Conservation (phyloP, 768 basidiomycete species). For the Suillus variegatus region DNA sequence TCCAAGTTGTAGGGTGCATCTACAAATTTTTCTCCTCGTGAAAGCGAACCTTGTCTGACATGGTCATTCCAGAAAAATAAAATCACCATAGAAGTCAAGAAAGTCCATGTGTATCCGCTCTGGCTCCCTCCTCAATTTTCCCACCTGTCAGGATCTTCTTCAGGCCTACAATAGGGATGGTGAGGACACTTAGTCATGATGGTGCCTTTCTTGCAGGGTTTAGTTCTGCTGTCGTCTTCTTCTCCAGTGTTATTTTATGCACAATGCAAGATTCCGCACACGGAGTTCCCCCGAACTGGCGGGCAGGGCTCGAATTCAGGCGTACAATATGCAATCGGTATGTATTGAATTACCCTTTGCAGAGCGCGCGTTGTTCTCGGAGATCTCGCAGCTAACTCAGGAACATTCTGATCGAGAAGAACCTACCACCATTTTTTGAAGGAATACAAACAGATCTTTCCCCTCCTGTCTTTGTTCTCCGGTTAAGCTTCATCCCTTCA, state of each 20-base stretch:
- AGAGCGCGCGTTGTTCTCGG: slow-evolving; percentile 31
- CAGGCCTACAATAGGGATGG: neutral
- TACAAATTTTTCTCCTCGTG: neutral
- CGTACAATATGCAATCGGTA: neutral
- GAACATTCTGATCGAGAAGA: slow-evolving; percentile 11
- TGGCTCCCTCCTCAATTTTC: neutral
- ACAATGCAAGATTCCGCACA: neutral
- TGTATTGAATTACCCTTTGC: neutral
- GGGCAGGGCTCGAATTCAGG: neutral
- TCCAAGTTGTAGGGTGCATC: neutral
- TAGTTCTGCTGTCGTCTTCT: neutral
- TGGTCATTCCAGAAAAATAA: neutral
- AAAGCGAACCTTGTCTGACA: neutral
- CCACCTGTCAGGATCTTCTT: neutral
- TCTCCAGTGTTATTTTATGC: neutral
- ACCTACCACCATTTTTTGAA: slow-evolving; percentile 1
- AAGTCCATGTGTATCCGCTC: neutral
- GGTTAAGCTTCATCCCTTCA: neutral
- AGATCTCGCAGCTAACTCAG: slow-evolving; percentile 16
- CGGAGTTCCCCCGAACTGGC: neutral
- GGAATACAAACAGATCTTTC: slow-evolving; percentile 11
- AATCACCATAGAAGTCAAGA: neutral
- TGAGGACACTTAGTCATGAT: neutral
- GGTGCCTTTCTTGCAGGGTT: neutral
- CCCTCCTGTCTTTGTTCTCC: slow-evolving; percentile 10